Evolutionary conservation across 148 eudicot species (phyloP).

Genomic region (Talinum fruticosum): DNA sequence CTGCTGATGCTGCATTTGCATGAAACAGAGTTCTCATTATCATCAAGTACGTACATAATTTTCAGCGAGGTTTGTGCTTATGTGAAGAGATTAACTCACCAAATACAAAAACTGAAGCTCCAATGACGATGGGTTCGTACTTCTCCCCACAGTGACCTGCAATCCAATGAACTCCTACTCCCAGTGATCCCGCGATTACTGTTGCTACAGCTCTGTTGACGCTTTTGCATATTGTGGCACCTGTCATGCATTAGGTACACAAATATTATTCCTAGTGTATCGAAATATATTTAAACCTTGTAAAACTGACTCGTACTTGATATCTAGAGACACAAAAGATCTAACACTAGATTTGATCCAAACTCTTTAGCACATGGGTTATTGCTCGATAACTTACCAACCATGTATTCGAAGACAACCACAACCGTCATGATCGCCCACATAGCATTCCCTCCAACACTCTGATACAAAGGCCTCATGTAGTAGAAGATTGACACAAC

Average conservation of each 20-base stretch:
- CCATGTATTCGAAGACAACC: slow-evolving; percentile 80
- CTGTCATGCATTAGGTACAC: slow-evolving; percentile 32
- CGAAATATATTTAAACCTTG: background rate
- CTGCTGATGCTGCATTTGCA: slow-evolving; percentile 74
- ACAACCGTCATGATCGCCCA: slow-evolving; percentile 96
- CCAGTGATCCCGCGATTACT: slow-evolving; percentile 63
- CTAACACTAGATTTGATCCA: no score
- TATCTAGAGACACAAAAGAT: no score
- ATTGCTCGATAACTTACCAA: slow-evolving; percentile 45
- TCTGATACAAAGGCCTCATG: slow-evolving; percentile 82
- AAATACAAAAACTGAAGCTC: slow-evolving; percentile 51
- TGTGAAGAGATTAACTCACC: slow-evolving; percentile 33
- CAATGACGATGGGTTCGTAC: slow-evolving; percentile 62
- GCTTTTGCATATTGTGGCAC: slow-evolving; percentile 66
- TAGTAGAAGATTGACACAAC: slow-evolving; percentile 76
- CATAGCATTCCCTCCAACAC: slow-evolving; percentile 91
- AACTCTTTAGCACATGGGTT: background rate
- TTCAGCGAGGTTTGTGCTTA: background rate
- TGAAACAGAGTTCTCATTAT: background rate
- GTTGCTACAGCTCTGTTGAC: slow-evolving; percentile 66
- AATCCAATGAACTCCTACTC: slow-evolving; percentile 71
- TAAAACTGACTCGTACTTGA: background rate
- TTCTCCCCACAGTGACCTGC: slow-evolving; percentile 56
- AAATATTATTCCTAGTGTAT: background rate
- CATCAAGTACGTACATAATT: slow-evolving; percentile 3